Percentiles rank a stretch among this genome's conserved stretches.
Evolutionary conservation across 2,329 filamentous ascomycete species (phyloP).

Genomic region (Incumbomyces lentus): DNA sequence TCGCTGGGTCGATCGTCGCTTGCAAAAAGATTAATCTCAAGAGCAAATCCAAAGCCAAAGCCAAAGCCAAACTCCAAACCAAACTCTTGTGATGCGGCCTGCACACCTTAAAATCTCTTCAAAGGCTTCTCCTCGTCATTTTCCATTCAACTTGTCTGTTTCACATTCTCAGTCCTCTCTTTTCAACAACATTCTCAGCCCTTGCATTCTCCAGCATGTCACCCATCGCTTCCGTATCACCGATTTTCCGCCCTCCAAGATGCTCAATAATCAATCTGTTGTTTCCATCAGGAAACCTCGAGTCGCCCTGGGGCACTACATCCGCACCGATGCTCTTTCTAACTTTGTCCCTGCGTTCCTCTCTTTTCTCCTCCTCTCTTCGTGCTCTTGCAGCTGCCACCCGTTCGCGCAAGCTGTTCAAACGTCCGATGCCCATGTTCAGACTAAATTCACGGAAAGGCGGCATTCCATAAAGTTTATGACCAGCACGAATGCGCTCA

Average conservation of each 20-base stretch:
- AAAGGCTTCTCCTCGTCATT: background rate
- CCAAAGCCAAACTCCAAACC: too few species aligned
- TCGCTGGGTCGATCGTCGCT: background rate
- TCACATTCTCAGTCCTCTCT: constrained; percentile 5
- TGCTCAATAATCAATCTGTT: constrained; percentile 7
- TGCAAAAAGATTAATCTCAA: background rate
- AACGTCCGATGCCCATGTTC: constrained; percentile 23
- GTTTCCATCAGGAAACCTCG: constrained; percentile 20
- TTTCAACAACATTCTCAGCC: background rate
- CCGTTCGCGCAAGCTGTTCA: background rate
- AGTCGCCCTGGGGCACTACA: constrained; percentile 26
- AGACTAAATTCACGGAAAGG: constrained; percentile 27
- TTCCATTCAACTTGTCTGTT: background rate
- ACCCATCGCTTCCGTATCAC: background rate
- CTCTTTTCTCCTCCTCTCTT: constrained; percentile 37
- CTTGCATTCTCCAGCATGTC: constrained; percentile 1
- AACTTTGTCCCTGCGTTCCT: constrained; percentile 43
- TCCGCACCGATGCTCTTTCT: constrained; percentile 44
- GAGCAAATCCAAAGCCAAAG: background rate
- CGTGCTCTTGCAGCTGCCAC: background rate
- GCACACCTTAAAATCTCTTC: background rate
- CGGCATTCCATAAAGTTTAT: constrained; percentile 20
- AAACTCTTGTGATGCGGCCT: background rate
- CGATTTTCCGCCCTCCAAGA: constrained; percentile 8
- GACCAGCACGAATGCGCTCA: constrained; percentile 14